Base-by-base conservation (phyloP, 2,329 filamentous ascomycete genomes). In the Apiospora marii region DNA sequence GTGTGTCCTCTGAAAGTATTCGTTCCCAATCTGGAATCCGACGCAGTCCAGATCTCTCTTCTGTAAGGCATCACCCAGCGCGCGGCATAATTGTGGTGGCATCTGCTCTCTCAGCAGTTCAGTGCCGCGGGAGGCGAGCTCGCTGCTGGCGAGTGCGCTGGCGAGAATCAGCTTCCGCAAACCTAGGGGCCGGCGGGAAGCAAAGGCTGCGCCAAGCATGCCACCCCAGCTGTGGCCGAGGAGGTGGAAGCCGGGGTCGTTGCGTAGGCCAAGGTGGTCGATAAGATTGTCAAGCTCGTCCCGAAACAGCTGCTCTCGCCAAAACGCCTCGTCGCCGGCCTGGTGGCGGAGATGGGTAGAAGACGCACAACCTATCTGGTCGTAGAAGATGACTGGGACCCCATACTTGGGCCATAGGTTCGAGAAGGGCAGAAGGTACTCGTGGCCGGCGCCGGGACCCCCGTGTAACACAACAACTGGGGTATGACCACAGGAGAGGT, bases 151-250 rank as follows among this genome's bases (percentile, higher is more conserved):
- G n/a, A 27, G 49, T 27, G n/a, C n/a, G 3, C n/a, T 27, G 10
- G 10, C n/a, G 10, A 79, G 72, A 13, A 67, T 44, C 22, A 49
- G 41, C 43, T 24, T 71, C 8, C 44, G 27, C n/a, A 68, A 4
- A 10, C 70, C 61, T 1, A 24, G 70, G 12, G 70, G 61, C n/a
- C 64, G 64, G n/a, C 44, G 12, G 34, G 44, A 16, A 7, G 64
- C 74, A n/a, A 75, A 77, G 1, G 73, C 74, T 0, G 74, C 67
- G 10, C 72, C 74, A 0, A 76, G 73, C 72, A 75, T 74, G 34
- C 74, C 76, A 10, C 74, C 74, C 74, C 74, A 77, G 70, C 74
- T 76, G 44, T 76, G 75, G 58, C 75, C 74, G 43, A 76, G 72
- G 12, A 76, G 64, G 34, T 76, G 70, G 27, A 74, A 75, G n/a